Base-by-base conservation (phyloP, 129 eudicot genomes). In the Flaveria linearis region DNA sequence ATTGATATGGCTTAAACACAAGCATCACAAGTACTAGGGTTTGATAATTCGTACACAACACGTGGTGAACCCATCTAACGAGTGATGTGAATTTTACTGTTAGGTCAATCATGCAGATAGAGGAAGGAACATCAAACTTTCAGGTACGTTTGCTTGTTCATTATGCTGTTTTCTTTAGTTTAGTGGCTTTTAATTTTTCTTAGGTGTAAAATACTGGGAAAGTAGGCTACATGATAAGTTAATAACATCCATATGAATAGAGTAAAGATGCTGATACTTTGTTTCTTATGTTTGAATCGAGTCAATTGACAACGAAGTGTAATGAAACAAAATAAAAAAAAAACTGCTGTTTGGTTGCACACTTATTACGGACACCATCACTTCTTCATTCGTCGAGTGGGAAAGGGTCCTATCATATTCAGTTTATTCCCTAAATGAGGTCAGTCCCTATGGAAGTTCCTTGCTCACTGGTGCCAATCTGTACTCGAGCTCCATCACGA, bases 91-190 rank as follows among this genome's bases (percentile, higher is more conserved):
- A 33, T 66, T 41, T 26, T 73, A 53, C 63, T 17, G 74, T 18
- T 84, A 89, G 96, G 91, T 78, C 89, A 78, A 78, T 57, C 4
- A 22, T 72, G 55, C 89, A 76, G 75, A 13, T 65, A 46, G 89
- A 78, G 20, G 90, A 86, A 23, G 78, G 78, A 76, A 72, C 78
- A 70, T 71, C 84, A 47, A 68, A 68, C 69, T 76, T 58, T 64
- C 84, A 88, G 93, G 90, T 86, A 88, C 45, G 57, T 9, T 18
- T 71, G 43, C 57, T 43, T 26, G 23, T 68, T 25, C 46, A 13
- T 71, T 72, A 5, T n/a, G 22, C 60, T 2, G 8, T 5, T 46
- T 60, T 67, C 14, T 60, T 39, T 42, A 9, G 61, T 42, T 15
- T 20, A 23, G 13, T 73, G 57, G 28, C 49, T 12, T 76, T 46